phyloP scores from a whole-genome alignment of 495 filamentous ascomycete genomes.

The Podospora bellae-mahoneyi region DNA sequence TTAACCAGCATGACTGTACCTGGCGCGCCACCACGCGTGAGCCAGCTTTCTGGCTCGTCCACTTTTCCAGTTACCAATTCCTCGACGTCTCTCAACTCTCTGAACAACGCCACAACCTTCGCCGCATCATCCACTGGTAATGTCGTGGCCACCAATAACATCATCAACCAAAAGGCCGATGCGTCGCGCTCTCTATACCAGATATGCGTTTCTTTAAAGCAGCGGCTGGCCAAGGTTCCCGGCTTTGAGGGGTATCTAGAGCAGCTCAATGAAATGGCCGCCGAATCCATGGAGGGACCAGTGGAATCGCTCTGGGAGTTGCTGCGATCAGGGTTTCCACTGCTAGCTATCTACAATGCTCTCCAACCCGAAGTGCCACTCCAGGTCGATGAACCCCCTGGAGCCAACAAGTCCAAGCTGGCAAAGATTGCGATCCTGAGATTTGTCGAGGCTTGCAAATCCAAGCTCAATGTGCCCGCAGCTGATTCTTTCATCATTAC shows the following conservation, averaged over 20 bases:
- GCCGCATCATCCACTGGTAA: conserved; percentile 47
- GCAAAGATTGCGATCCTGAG: conserved; percentile 59
- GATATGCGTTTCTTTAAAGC: conserved; percentile 80
- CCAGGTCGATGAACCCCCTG: conserved; percentile 55
- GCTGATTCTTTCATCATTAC: conserved; percentile 87
- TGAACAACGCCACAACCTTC: conserved; percentile 41
- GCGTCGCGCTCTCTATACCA: conserved; percentile 87
- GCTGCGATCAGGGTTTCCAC: conserved; percentile 75
- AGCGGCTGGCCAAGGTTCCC: conserved; percentile 76
- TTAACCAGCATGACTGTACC: conserved; percentile 40
- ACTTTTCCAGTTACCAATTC: conserved; percentile 47
- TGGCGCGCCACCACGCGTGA: conserved; percentile 44
- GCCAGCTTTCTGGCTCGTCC: conserved; percentile 53
- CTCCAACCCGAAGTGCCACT: conserved; percentile 63
- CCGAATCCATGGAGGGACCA: conserved; percentile 65
- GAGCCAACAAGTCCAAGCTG: conserved; percentile 58
- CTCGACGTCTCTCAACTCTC: conserved; percentile 46
- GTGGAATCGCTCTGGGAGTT: conserved; percentile 90
- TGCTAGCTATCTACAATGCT: conserved; percentile 86
- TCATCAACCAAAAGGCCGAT: conserved; percentile 92
- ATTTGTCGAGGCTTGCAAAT: conserved; percentile 53
- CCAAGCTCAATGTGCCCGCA: conserved; percentile 69
- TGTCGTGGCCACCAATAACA: conserved; percentile 73
- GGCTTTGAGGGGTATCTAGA: conserved; percentile 70
- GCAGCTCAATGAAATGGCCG: conserved; percentile 51